Evolutionary conservation across 768 basidiomycete species (phyloP).

Genomic region (Leccinum barrowsii): DNA sequence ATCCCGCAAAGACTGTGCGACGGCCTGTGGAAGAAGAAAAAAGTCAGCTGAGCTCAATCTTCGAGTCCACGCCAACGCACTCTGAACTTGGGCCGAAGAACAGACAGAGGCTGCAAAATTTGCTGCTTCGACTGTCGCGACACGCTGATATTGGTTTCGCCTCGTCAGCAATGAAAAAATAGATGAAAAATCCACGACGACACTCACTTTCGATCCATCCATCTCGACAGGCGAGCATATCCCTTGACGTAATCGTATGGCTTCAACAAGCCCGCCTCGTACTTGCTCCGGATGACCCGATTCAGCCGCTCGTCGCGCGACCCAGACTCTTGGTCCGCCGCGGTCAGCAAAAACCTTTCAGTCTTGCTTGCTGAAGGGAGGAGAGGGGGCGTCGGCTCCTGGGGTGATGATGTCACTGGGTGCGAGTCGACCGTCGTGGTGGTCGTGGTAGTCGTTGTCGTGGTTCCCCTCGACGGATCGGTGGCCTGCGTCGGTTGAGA

Average conservation of each 20-base stretch:
- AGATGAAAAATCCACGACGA: neutral
- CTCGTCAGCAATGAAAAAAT: conserved; percentile 52
- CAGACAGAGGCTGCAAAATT: conserved; percentile 84
- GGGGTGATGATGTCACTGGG: conserved; percentile 7
- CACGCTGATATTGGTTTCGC: conserved; percentile 46
- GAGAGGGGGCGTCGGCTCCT: conserved; percentile 45
- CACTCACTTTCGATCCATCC: conserved; percentile 90
- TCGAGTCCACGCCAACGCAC: neutral
- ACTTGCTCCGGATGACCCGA: conserved; percentile 92
- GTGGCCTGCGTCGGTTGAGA: conserved; percentile 14
- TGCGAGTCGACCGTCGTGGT: conserved; percentile 23
- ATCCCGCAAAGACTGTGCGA: neutral
- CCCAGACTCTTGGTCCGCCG: conserved; percentile 92
- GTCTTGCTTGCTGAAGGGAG: conserved; percentile 71
- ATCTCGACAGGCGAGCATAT: conserved; percentile 83
- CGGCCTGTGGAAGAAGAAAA: neutral
- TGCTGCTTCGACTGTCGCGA: conserved; percentile 89
- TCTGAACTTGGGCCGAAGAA: neutral
- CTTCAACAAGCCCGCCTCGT: conserved; percentile 91
- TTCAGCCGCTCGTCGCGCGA: conserved; percentile 84
- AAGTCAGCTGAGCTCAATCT: neutral
- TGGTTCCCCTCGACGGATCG: conserved; percentile 17
- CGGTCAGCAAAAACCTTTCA: conserved; percentile 74
- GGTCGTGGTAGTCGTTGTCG: neutral
- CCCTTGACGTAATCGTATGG: conserved; percentile 98